These are phyloP conservation scores for Penicillium sp. DNA, from an alignment of 2,329 filamentous ascomycete genomes.

Conservation along the genomic window DNA sequence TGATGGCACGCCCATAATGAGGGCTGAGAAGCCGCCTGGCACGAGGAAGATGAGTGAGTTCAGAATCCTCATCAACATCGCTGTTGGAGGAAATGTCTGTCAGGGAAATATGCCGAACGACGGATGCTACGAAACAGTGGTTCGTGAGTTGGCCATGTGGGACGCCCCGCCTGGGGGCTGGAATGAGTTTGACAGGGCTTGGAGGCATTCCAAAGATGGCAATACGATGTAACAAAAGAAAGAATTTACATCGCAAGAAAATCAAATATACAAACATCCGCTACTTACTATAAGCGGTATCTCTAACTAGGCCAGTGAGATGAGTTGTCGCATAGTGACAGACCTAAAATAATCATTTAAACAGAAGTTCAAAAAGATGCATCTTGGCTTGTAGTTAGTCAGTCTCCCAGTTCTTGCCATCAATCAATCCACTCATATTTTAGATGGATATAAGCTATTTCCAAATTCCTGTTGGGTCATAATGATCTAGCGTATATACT, in stretches of 20 bases:
- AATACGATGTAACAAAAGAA: conserved; percentile 23
- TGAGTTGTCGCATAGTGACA: no score
- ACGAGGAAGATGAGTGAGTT: conserved; percentile 28
- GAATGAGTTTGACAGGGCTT: conserved; percentile 20
- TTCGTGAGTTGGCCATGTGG: conserved; percentile 28
- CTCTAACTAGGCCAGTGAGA: no score
- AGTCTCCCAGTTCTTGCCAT: no score
- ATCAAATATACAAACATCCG: neutral
- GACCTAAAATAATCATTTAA: no score
- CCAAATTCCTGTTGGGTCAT: no score
- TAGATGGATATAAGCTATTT: no score
- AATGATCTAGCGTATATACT: no score
- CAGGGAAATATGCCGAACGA: conserved; percentile 24
- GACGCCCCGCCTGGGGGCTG: conserved; percentile 24
- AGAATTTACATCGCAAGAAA: conserved; percentile 1
- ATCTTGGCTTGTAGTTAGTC: no score
- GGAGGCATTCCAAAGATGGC: conserved; percentile 20
- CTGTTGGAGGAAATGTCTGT: conserved; percentile 27
- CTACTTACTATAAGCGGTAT: neutral
- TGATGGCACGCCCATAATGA: conserved; percentile 25
- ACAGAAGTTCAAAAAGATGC: no score
- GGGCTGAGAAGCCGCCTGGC: conserved; percentile 25
- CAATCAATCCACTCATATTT: no score
- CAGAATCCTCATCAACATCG: conserved; percentile 27
- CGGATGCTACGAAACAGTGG: conserved; percentile 24